Evolutionary conservation across 169 alveolate genomes (phyloP).

Genomic region (Eimeria sp.): DNA sequence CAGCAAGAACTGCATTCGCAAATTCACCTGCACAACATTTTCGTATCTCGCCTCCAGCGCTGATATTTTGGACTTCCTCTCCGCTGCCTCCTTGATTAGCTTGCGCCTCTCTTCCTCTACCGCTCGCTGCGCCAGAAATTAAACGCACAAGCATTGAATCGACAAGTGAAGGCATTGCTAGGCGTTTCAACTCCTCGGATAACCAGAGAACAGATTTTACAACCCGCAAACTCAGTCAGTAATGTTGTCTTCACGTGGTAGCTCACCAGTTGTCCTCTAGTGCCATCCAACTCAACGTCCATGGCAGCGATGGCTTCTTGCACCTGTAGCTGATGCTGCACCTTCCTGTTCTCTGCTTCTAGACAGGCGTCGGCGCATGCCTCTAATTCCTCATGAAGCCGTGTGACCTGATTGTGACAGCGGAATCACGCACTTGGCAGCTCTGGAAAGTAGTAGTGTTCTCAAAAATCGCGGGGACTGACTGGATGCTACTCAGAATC

Average conservation of each 20-base stretch:
- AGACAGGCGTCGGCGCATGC: slow-evolving; percentile 93
- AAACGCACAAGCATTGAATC: neutral
- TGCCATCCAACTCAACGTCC: slow-evolving; percentile 93
- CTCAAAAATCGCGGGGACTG: neutral
- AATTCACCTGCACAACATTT: slow-evolving; percentile 79
- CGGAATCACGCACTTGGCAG: neutral
- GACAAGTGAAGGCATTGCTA: neutral
- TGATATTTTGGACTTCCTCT: slow-evolving; percentile 92
- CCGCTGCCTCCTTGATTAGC: slow-evolving; percentile 93
- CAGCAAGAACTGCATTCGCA: neutral
- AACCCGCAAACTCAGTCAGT: neutral
- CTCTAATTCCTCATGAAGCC: slow-evolving; percentile 91
- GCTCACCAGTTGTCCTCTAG: slow-evolving; percentile 89
- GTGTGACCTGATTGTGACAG: slow-evolving; percentile 88
- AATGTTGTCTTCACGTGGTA: neutral
- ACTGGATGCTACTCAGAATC: neutral
- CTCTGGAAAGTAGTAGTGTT: neutral
- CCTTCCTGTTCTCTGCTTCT: slow-evolving; percentile 92
- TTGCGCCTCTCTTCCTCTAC: slow-evolving; percentile 96
- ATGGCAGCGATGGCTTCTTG: slow-evolving; percentile 94
- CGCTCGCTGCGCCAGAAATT: slow-evolving; percentile 85
- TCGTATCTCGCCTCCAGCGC: slow-evolving; percentile 93
- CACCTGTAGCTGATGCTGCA: slow-evolving; percentile 93
- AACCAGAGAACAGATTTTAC: neutral
- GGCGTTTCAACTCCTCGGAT: neutral